These are phyloP conservation scores for Sequoia sempervirens DNA, from an alignment of 75 land plant genomes.

Conservation along the genomic window DNA sequence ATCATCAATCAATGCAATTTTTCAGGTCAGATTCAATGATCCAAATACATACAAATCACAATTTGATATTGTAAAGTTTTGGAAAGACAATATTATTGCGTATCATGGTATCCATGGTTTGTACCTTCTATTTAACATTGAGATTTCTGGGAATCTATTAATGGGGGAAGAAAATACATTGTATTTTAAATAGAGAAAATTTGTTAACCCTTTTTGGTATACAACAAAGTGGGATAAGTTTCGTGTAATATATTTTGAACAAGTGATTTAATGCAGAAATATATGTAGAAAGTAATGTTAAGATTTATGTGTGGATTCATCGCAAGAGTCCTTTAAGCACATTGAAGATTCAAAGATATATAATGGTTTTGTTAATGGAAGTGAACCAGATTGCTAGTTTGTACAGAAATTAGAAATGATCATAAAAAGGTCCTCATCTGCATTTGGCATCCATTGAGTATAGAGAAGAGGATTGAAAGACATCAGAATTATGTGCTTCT, in stretches of 20 bases:
- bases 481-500: conserved; percentile 58
- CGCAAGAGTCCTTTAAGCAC: conserved; percentile 16
- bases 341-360: conserved; percentile 56
- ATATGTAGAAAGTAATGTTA: too few species aligned
- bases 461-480: conserved; percentile 56
- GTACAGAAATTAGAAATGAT: conserved; percentile 35
- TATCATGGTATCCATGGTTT: conserved; percentile 51
- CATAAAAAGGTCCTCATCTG: conserved; percentile 65
- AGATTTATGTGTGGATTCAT: too few species aligned
- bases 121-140: conserved; percentile 24
- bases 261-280: too few species aligned
- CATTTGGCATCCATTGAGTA: conserved; percentile 57
- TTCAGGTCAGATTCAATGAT: conserved; percentile 35
- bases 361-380: conserved; percentile 42
- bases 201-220: conserved; percentile 27
- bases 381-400: conserved; percentile 26
- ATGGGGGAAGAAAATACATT: conserved; percentile 25
- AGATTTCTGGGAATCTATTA: conserved; percentile 15
- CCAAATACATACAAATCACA: conserved; percentile 15
- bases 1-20: conserved; percentile 32
- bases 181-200: conserved; percentile 33
- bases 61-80: conserved; percentile 42
- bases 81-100: conserved; percentile 42
- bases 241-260: too few species aligned
- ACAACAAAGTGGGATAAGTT: too few species aligned